A percentile compares a stretch with the other conserved stretches of the same genome.
Evolutionary conservation across 1,139 yeast species (phyloP).

Genomic region (Diutina catenulata): DNA sequence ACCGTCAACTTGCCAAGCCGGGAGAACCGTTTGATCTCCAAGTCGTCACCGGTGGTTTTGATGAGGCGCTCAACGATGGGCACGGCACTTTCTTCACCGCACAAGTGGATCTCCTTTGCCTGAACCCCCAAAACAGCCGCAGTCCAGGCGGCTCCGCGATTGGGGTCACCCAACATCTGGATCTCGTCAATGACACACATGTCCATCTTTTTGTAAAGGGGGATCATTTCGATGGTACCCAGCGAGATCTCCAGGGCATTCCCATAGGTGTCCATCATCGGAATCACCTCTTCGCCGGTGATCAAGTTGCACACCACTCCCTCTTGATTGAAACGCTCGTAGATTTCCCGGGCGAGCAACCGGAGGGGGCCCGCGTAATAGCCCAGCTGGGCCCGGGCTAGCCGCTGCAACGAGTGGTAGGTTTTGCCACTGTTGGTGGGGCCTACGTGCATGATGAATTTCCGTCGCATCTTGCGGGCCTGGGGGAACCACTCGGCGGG

Average conservation of each 20-base stretch:
- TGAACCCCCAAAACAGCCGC: constrained; percentile 78
- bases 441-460: constrained; percentile 83
- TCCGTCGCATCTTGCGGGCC: constrained; percentile 71
- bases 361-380: constrained; percentile 93
- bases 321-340: constrained; percentile 60
- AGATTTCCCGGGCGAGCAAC: constrained; percentile 81
- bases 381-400: constrained; percentile 65
- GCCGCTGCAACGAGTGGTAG: constrained; percentile 60
- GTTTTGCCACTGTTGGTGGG: constrained; percentile 99
- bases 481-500: constrained; percentile 87
- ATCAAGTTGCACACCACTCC: constrained; percentile 68
- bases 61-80: constrained; percentile 49
- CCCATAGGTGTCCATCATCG: constrained; percentile 58
- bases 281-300: constrained; percentile 89
- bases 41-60: constrained; percentile 65
- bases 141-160: constrained; percentile 93
- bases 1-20: constrained; percentile 66
- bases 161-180: constrained; percentile 78
- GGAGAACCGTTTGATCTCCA: constrained; percentile 55
- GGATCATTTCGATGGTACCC: constrained; percentile 93
- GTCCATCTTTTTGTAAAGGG: constrained; percentile 55
- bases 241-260: constrained; percentile 62
- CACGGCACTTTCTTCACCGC: constrained; percentile 86
- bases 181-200: constrained; percentile 91
- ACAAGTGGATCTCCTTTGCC: constrained; percentile 78